These are phyloP conservation scores for Antitrichia curtipendula DNA, from an alignment of 225 moss, liverwort and hornwort species.

Conservation along the genomic window DNA sequence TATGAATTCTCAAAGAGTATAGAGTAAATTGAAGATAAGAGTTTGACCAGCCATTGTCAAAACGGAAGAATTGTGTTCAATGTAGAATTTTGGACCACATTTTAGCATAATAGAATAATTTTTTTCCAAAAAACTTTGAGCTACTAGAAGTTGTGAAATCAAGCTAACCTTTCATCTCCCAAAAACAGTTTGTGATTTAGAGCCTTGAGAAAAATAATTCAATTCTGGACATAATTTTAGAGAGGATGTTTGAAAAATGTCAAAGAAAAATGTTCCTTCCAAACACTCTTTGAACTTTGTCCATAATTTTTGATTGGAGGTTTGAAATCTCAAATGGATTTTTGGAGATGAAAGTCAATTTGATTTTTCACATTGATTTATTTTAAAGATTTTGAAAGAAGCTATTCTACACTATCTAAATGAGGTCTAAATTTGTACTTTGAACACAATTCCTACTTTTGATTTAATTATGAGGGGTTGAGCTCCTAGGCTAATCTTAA, in stretches of 20 bases:
- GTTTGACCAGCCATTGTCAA: fast-evolving
- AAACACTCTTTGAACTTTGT: background rate
- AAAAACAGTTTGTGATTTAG: fast-evolving
- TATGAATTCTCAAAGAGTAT: background rate
- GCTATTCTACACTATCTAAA: fast-evolving
- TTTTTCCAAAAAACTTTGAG: background rate
- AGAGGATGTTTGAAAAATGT: background rate
- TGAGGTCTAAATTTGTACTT: fast-evolving
- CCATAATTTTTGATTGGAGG: background rate
- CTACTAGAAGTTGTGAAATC: background rate
- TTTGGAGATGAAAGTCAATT: background rate
- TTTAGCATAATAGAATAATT: background rate
- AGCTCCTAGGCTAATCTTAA: background rate
- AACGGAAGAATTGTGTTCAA: background rate
- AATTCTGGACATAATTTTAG: fast-evolving
- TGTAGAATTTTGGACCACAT: background rate
- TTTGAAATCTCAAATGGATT: fast-evolving
- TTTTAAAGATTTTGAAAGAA: background rate
- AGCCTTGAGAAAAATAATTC: no score
- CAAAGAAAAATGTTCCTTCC: background rate
- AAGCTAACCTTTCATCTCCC: fast-evolving
- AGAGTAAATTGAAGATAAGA: background rate
- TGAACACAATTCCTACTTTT: background rate
- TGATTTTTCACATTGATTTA: fast-evolving
- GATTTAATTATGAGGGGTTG: background rate